Evolutionary conservation across 441 rosid species (phyloP).

Genomic region (Euphorbia neoarborescens): DNA sequence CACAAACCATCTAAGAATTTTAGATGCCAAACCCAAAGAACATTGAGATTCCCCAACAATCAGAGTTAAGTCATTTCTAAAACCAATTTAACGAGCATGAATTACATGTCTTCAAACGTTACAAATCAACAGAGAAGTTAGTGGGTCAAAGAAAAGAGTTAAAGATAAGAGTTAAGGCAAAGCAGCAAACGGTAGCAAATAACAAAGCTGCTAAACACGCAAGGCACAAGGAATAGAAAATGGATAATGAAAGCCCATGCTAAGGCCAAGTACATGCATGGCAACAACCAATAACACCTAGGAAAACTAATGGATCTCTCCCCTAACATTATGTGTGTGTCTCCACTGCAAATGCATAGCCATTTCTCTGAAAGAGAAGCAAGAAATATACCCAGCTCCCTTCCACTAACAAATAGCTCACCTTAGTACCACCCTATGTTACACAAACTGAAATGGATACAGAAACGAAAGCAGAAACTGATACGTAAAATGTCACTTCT

Average conservation of each 20-base stretch:
- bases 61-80: neutral
- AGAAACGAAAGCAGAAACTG: too few species aligned
- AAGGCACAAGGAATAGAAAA: neutral
- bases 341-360: too few species aligned
- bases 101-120: neutral
- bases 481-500: too few species aligned
- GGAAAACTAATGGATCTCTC: neutral
- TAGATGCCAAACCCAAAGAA: neutral
- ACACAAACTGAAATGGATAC: too few species aligned
- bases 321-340: too few species aligned
- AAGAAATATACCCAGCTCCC: neutral
- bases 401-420: neutral
- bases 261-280: neutral
- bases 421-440: neutral
- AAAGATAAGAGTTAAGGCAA: neutral
- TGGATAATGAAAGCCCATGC: neutral
- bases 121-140: neutral
- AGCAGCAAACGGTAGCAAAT: neutral
- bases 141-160: neutral
- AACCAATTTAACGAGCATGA: neutral
- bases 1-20: neutral
- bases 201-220: neutral
- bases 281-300: too few species aligned
- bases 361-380: neutral
- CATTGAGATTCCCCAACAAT: neutral